Base-by-base conservation (phyloP, 345 rosid genomes). In the Gossypium stocksii region DNA sequence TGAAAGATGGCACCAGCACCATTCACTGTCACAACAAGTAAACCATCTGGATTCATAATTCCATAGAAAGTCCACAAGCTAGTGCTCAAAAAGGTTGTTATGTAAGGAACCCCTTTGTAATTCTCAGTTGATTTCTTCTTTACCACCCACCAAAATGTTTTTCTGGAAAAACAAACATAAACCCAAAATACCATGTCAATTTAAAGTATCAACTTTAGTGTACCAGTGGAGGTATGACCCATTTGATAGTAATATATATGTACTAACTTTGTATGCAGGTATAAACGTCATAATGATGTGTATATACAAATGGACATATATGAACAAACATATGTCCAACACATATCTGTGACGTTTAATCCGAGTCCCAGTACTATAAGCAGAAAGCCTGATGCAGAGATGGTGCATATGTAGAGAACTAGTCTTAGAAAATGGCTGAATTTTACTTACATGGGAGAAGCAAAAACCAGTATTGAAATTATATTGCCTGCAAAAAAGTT, bases 51-150 rank as follows among this genome's bases (percentile, higher is more conserved):
- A 70, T 86, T 86, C 9, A 89, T 66, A 27, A 87, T 48, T 60
- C 93, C 93, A 66, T 89, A 87, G 80, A 89, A 86, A 64, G 84
- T 83, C 93, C 93, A 87, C 64, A 87, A 73, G 34, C 88, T 83
- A 2, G 93, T 85, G 83, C 88, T 82, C 71, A 87, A 16, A 22
- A 89, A 82, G 5, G 93, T 87, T 2, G 89, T 86, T 56, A 87
- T 80, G 57, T 89, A 89, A 0, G 93, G 89, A 67, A 60, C 80
- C 15, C 76, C 89, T 77, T 83, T 85, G 86, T 83, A 87, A 75
- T 85, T 79, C 71, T 86, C 83, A 0, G 89, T 89, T 17, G 88
- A 87, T 83, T 82, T 86, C 82, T 80, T 86, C 84, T 80, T 83
- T 71, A 82, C 83, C 45, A 87, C 83, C 61, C 44, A 27, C 71